phyloP scores from a whole-genome alignment of 1,284 basidiomycete genomes.

The Amylostereum areolatum region DNA sequence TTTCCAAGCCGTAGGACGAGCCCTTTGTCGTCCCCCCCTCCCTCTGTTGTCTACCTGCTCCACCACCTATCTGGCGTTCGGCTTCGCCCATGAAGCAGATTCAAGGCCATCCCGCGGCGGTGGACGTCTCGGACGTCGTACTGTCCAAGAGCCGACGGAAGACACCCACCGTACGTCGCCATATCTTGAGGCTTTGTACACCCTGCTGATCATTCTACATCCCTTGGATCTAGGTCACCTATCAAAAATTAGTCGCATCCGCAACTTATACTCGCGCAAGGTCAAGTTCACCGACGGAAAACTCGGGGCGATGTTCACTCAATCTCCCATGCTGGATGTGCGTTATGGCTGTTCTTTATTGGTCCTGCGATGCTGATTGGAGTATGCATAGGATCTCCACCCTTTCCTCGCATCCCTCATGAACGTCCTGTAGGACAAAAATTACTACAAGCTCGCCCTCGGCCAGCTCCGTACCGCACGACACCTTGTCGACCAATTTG shows the following conservation, averaged over 20 bases:
- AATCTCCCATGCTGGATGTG: slow-evolving; percentile 96
- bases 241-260: slow-evolving; percentile 96
- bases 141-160: slow-evolving; percentile 93
- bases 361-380: background rate
- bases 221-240: slow-evolving; percentile 72
- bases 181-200: background rate
- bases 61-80: too few species aligned
- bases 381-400: slow-evolving; percentile 80
- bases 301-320: slow-evolving; percentile 85
- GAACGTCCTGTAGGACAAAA: slow-evolving; percentile 98
- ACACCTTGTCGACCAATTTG: slow-evolving; percentile 94
- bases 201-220: background rate
- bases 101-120: slow-evolving; percentile 95
- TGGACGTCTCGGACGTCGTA: slow-evolving; percentile 94
- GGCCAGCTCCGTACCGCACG: slow-evolving; percentile 91
- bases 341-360: slow-evolving; percentile 19
- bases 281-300: slow-evolving; percentile 99
- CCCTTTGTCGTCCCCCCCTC: too few species aligned
- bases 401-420: slow-evolving; percentile 91
- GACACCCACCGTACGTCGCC: slow-evolving; percentile 79
- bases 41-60: too few species aligned
- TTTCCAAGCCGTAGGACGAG: too few species aligned
- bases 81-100: too few species aligned
- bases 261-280: slow-evolving; percentile 97
- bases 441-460: slow-evolving; percentile 95